phyloP scores from a whole-genome alignment of 2,329 filamentous ascomycete species.

The Talaromyces amestolkiae region DNA sequence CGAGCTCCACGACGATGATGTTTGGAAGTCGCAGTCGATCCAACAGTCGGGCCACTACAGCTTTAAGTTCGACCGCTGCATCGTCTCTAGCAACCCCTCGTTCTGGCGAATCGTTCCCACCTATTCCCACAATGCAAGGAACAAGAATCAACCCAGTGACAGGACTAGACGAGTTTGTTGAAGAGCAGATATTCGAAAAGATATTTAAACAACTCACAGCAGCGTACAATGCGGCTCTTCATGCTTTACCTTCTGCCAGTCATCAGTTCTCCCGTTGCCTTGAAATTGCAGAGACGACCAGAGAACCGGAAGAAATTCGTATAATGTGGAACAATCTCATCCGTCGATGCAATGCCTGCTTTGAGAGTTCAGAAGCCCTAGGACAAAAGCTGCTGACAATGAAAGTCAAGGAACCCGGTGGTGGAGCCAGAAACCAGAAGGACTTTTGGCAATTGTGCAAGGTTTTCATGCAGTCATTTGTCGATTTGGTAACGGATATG shows the following conservation, averaged over 20 bases:
- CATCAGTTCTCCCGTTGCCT: constrained; percentile 64
- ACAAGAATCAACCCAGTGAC: constrained; percentile 54
- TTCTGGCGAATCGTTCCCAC: constrained; percentile 75
- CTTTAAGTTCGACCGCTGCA: constrained; percentile 49
- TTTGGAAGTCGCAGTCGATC: constrained; percentile 42
- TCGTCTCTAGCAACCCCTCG: constrained; percentile 64
- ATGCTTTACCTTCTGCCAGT: constrained; percentile 67
- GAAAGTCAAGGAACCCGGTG: constrained; percentile 78
- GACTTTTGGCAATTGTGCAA: constrained; percentile 71
- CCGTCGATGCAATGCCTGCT: constrained; percentile 65
- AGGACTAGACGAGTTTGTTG: constrained; percentile 67
- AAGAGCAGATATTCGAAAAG: constrained; percentile 76
- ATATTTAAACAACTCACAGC: constrained; percentile 75
- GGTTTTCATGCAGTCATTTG: constrained; percentile 49
- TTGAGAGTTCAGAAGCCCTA: constrained; percentile 71
- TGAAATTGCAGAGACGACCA: constrained; percentile 60
- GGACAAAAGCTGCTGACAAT: constrained; percentile 72
- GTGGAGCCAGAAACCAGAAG: constrained; percentile 58
- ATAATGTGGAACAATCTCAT: constrained; percentile 70
- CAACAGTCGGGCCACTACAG: constrained; percentile 54
- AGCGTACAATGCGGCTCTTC: constrained; percentile 70
- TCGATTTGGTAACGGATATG: constrained; percentile 49
- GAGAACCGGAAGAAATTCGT: constrained; percentile 59
- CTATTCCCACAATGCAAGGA: constrained; percentile 44
- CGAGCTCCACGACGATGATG: constrained; percentile 29